A percentile compares a stretch with the other conserved stretches of the same genome.
phyloP scores from a whole-genome alignment of 2,329 filamentous ascomycete species.

The Cryphonectria parasitica region DNA sequence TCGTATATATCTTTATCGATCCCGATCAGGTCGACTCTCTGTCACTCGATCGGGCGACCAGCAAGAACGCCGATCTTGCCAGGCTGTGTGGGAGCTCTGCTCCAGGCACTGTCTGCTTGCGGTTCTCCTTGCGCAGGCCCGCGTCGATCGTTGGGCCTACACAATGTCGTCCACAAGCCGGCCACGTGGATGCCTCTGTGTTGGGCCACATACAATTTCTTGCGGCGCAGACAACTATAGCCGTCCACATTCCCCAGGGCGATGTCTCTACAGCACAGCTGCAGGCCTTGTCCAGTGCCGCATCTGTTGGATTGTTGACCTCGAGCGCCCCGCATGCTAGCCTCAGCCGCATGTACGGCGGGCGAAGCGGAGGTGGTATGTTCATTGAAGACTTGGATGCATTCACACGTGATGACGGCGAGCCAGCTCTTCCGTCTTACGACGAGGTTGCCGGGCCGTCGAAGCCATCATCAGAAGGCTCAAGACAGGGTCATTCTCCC shows the following conservation, averaged over 20 bases:
- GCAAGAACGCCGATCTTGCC: not conserved
- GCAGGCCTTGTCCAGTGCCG: not conserved
- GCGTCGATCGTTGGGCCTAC: slow-evolving; percentile 1
- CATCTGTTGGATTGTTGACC: not conserved
- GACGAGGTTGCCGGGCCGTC: slow-evolving; percentile 9
- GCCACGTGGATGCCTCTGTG: not conserved
- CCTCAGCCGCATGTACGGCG: slow-evolving; percentile 8
- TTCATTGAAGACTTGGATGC: not conserved
- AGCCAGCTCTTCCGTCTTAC: slow-evolving; percentile 11
- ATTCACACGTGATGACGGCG: not conserved
- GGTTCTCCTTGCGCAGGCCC: slow-evolving; percentile 2
- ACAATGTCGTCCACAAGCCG: not conserved
- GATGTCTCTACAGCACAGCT: slow-evolving; percentile 5
- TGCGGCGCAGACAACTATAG: not conserved
- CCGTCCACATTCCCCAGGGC: slow-evolving; percentile 5
- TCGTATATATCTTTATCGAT: slow-evolving; percentile 12
- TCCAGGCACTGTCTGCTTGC: slow-evolving; percentile 9
- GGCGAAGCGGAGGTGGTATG: slow-evolving; percentile 10
- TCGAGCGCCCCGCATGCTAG: slow-evolving; percentile 2
- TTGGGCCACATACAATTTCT: slow-evolving; percentile 6
- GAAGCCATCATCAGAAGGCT: not conserved
- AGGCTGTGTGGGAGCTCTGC: not conserved
- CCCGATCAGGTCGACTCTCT: slow-evolving; percentile 7
- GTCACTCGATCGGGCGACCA: slow-evolving; percentile 5
- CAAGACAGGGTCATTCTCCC: not conserved